phyloP scores from a whole-genome alignment of 2,329 filamentous ascomycete genomes.

The Cercospora nicotianae region DNA sequence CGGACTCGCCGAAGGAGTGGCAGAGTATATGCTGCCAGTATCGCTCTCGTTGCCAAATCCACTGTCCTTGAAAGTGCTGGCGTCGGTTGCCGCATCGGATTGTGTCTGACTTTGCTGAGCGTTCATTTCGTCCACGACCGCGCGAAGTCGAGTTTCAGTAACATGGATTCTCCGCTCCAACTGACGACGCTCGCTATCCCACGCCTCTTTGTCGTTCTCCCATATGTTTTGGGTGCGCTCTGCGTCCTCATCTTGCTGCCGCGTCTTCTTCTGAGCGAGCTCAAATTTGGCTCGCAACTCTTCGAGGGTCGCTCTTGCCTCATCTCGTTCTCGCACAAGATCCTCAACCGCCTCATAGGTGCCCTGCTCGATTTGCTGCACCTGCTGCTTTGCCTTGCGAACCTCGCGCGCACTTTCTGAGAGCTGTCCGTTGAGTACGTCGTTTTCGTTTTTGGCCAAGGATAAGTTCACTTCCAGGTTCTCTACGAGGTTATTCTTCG shows the following conservation, averaged over 20 bases:
- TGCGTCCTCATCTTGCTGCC: constrained; percentile 78
- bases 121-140: constrained; percentile 82
- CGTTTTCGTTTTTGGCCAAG: constrained; percentile 69
- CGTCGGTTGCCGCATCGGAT: constrained; percentile 49
- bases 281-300: constrained; percentile 81
- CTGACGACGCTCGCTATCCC: constrained; percentile 79
- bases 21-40: constrained; percentile 65
- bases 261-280: constrained; percentile 70
- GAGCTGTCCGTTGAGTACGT: constrained; percentile 64
- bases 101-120: constrained; percentile 57
- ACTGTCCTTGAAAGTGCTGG: constrained; percentile 63
- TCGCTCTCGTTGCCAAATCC: constrained; percentile 60
- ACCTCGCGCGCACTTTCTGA: constrained; percentile 70
- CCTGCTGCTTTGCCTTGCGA: constrained; percentile 77
- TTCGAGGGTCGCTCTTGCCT: constrained; percentile 68
- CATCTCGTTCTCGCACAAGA: constrained; percentile 80
- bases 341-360: constrained; percentile 83
- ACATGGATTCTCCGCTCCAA: constrained; percentile 84
- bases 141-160: constrained; percentile 82
- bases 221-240: constrained; percentile 76
- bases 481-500: constrained; percentile 83
- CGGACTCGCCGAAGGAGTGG: constrained; percentile 39
- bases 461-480: constrained; percentile 75
- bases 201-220: constrained; percentile 78
- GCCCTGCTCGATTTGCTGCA: constrained; percentile 83